Base-by-base conservation (phyloP, 805 yeast species). In the Candida peoriensis region DNA sequence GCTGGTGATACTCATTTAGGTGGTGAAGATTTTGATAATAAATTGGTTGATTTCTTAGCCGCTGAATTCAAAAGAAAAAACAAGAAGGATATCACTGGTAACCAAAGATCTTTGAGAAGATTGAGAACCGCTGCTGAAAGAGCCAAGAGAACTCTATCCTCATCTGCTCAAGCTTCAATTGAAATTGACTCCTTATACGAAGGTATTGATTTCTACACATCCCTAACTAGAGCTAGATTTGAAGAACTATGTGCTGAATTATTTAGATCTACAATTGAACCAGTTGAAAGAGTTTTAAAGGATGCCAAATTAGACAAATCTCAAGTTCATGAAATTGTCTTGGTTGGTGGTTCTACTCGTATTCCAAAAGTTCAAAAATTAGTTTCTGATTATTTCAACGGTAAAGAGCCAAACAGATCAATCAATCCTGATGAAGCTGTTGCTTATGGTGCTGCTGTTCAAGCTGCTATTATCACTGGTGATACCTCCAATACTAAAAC, bases 361-460 rank as follows among this genome's bases (percentile, higher is more conserved):
- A 89, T 89, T 74, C 97, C 97, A 76, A 89, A 86, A 77, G 82
- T 90, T 54, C 97, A 89, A 74, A 89, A 89, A 69, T 78, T 89
- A 58, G 96, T 89, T 39, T 84, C 96, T 54, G 97, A 90, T 70
- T 90, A 76, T 84, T 89, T 90, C 81, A 87, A 89, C 70, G 97
- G 97, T 67, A 90, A 89, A 75, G 96, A 89, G 72, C 96, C 96
- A 70, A 86, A 87, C 78, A 87, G 81, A 76, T 87, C 96, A 40
- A 89, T 89, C 69, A 89, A 89, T 82, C 97, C 97, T 57, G 97
- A 89, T 76, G 97, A 88, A 76, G 97, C 97, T 63, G 97, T 88
- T 68, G 97, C 97, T 60, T 88, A 88, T 74, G 97, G 97, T 82
- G 97, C 97, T 52, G 97, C 97, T 51, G 97, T 88, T 54, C 97